Conservation (phyloP, 257 asterid species). For the Leptodermis oblonga region DNA sequence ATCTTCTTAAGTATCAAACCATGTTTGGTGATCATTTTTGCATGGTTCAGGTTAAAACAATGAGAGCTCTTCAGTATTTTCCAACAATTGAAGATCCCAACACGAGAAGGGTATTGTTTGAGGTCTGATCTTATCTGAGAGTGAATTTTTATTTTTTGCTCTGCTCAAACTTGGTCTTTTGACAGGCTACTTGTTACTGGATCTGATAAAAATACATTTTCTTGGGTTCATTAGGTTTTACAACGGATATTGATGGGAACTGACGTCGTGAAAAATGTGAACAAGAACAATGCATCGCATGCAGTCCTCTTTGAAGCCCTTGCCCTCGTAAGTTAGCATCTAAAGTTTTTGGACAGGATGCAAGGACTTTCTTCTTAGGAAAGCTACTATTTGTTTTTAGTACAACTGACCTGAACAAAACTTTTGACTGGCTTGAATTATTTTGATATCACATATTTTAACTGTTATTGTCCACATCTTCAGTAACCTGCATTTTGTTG, state of each 20-base stretch:
- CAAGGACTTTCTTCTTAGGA: not conserved
- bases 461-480: not conserved
- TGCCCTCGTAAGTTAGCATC: conserved; percentile 67
- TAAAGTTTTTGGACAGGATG: conserved; percentile 13
- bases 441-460: not conserved
- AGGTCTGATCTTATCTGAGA: conserved; percentile 41
- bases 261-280: conserved; percentile 98
- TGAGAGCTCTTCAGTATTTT: conserved; percentile 99
- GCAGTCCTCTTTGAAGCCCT: conserved; percentile 99
- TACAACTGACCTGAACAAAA: not conserved
- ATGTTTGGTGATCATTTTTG: not conserved
- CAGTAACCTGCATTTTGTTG: not conserved
- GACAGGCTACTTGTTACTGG: not conserved
- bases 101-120: conserved; percentile 92
- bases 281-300: conserved; percentile 99
- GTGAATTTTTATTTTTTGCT: not conserved
- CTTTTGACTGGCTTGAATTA: not conserved
- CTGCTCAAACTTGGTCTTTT: not conserved
- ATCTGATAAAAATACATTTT: conserved; percentile 13
- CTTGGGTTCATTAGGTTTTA: conserved; percentile 56
- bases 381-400: not conserved
- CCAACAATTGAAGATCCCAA: conserved; percentile 96
- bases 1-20: conserved; percentile 1
- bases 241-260: conserved; percentile 99
- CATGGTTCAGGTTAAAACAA: conserved; percentile 74